Base-by-base conservation (phyloP, 805 yeast species). In the Starmera dryadoides region DNA sequence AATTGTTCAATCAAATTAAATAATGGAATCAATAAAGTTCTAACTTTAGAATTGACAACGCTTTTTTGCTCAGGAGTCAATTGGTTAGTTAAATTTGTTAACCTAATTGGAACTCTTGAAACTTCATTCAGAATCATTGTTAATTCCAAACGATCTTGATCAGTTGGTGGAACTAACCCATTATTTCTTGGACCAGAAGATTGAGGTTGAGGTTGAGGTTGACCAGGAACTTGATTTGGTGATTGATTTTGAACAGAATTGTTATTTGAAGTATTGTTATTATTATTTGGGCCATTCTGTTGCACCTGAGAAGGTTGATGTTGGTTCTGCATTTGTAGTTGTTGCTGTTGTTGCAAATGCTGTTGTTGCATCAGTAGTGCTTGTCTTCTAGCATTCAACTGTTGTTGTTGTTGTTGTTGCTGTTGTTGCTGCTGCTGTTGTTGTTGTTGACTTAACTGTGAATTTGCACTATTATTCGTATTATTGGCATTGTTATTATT, bases 1-100 rank as follows among this genome's bases (percentile, higher is more conserved):
- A 87, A 68, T 43, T 81, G 81, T 54, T 86, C 94, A 15, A 83
- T 81, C 45, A 81, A 73, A 29, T 78, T 70, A 58, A 75, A 77
- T 46, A 82, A 69, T 16, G 67, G 49, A 25, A 63, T 56, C 25
- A 84, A 68, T 23, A 75, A 66, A 32, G 68, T 69, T 33, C 65
- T 68, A 48, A 78, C 69, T 20, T 75, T 69, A 17, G 78, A 75
- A 33, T 74, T 65, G 19, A 81, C 81, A 36, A 66, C 65, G 30
- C 66, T 71, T 59, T 82, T 84, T 48, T 86, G 91, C 23, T 75
- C 79, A 21, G 71, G 75, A 1, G 81, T 61, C 37, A 87, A 64
- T 34, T 70, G 61, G 50, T 68, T 67, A 0, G 93, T 80, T 39
- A 83, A 70, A 50, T 83, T 85, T 40, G 78, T 77, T 42, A 86